A percentile compares a stretch with the other conserved stretches of the same genome.
phyloP scores from a whole-genome alignment of 1,284 basidiomycete species.

The Neolentinus lepideus region DNA sequence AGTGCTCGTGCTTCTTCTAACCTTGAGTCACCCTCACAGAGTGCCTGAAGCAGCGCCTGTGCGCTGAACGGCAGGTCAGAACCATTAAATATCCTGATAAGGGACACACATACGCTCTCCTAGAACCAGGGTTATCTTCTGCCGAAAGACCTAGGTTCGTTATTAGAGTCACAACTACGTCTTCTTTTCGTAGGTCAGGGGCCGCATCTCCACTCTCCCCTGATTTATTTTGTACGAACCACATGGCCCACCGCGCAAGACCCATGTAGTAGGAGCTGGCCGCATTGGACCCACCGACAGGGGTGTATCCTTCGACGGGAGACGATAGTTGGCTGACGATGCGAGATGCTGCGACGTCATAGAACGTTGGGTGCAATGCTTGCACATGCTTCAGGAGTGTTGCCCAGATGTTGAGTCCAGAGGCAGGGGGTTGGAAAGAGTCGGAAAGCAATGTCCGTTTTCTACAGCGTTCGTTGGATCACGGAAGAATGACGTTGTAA shows the following conservation, averaged over 20 bases:
- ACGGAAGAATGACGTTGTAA: background rate
- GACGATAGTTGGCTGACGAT: slow-evolving; percentile 37
- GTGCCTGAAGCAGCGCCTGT: slow-evolving; percentile 27
- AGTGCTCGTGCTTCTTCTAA: slow-evolving; percentile 26
- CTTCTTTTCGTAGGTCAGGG: slow-evolving; percentile 31
- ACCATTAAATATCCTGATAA: background rate
- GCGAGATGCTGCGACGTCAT: slow-evolving; percentile 40
- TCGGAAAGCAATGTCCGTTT: slow-evolving; percentile 47
- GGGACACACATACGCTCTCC: slow-evolving; percentile 26
- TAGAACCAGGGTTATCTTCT: slow-evolving; percentile 15
- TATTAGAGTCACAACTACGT: slow-evolving; percentile 38
- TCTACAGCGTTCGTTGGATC: slow-evolving; percentile 29
- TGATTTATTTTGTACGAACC: slow-evolving; percentile 40
- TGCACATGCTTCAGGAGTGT: slow-evolving; percentile 64
- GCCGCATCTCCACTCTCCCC: slow-evolving; percentile 20
- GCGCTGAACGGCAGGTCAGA: slow-evolving; percentile 20
- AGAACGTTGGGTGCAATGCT: slow-evolving; percentile 46
- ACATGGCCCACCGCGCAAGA: slow-evolving; percentile 61
- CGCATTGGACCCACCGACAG: slow-evolving; percentile 4
- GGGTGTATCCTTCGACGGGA: slow-evolving; percentile 6
- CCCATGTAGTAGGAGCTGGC: slow-evolving; percentile 46
- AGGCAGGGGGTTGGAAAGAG: slow-evolving; percentile 41
- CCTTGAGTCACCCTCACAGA: slow-evolving; percentile 28
- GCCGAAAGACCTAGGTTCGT: slow-evolving; percentile 36
- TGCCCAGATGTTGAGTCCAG: slow-evolving; percentile 61